A percentile compares a stretch with the other conserved stretches of the same genome.
These are phyloP conservation scores for Poa pratensis DNA, from an alignment of 176 grass and related monocot genomes.

Conservation along the genomic window DNA sequence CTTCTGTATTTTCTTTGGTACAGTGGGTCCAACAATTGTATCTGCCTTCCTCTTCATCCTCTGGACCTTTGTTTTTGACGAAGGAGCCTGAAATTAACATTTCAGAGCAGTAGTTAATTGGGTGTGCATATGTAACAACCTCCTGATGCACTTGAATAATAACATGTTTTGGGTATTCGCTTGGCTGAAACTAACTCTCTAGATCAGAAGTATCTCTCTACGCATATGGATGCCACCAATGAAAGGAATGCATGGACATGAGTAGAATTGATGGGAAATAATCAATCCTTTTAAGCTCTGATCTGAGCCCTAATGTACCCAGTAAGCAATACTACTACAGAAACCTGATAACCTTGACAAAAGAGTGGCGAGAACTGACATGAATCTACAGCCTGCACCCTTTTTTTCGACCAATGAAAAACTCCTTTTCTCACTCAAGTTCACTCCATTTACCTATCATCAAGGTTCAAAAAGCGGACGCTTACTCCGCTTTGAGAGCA, in stretches of 20 bases:
- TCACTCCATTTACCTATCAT: background rate
- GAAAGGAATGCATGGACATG: slow-evolving; percentile 28
- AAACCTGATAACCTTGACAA: background rate
- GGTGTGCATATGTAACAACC: background rate
- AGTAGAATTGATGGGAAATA: slow-evolving; percentile 5
- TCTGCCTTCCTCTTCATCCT: slow-evolving; percentile 40
- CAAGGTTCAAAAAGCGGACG: too few relatives aligned
- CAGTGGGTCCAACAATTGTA: background rate
- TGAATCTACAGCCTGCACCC: background rate
- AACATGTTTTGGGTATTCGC: background rate
- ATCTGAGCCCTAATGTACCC: background rate
- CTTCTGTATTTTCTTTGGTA: slow-evolving; percentile 13
- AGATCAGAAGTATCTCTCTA: slow-evolving; percentile 13
- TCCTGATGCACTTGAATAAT: background rate
- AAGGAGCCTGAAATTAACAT: slow-evolving; percentile 42
- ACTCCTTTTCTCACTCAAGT: background rate
- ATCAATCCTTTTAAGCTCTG: background rate
- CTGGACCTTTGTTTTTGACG: slow-evolving; percentile 10
- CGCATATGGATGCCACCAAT: background rate
- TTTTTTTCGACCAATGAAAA: background rate
- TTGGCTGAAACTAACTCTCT: slow-evolving; percentile 16
- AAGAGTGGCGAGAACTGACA: background rate
- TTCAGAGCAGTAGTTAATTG: slow-evolving; percentile 22
- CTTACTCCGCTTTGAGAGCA: too few relatives aligned
- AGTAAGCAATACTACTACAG: background rate